Conservation (phyloP, 1,284 basidiomycete genomes). For the Leucoagaricus sp. region DNA sequence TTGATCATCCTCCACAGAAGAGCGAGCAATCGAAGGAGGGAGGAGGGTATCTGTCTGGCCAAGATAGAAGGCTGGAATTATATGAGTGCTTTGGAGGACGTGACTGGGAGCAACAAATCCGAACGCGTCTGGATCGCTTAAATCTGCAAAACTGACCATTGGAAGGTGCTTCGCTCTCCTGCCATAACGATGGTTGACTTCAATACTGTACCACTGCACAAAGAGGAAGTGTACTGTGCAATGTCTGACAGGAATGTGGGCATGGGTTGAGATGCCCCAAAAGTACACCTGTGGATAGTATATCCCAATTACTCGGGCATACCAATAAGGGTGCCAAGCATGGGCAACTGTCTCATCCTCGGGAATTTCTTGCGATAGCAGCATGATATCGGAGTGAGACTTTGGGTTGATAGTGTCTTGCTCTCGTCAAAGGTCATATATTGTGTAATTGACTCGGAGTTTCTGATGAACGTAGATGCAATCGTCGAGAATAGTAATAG, state of each 20-base stretch:
- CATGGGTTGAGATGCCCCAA: too few relatives aligned
- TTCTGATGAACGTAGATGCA: too few relatives aligned
- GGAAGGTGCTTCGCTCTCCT: not conserved
- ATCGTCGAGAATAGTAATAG: too few relatives aligned
- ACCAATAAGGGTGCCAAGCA: too few relatives aligned
- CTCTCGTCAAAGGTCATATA: too few relatives aligned
- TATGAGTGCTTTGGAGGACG: not conserved
- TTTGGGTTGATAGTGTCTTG: too few relatives aligned
- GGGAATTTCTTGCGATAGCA: too few relatives aligned
- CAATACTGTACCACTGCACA: slow-evolving; percentile 35
- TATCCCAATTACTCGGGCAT: too few relatives aligned
- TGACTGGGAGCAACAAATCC: not conserved
- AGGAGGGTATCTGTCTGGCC: not conserved
- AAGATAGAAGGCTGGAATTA: not conserved
- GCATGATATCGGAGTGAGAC: too few relatives aligned
- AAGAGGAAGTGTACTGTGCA: slow-evolving; percentile 32
- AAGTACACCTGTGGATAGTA: too few relatives aligned
- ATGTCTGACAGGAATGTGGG: not conserved
- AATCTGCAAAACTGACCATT: not conserved
- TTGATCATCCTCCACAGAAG: not conserved
- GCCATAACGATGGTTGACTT: slow-evolving; percentile 19
- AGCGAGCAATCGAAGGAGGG: not conserved
- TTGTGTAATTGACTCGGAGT: too few relatives aligned
- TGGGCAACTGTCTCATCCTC: too few relatives aligned
- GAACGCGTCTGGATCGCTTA: not conserved